phyloP scores from a whole-genome alignment of 1,284 basidiomycete genomes.

The Cutaneotrichosporon daszewskae region DNA sequence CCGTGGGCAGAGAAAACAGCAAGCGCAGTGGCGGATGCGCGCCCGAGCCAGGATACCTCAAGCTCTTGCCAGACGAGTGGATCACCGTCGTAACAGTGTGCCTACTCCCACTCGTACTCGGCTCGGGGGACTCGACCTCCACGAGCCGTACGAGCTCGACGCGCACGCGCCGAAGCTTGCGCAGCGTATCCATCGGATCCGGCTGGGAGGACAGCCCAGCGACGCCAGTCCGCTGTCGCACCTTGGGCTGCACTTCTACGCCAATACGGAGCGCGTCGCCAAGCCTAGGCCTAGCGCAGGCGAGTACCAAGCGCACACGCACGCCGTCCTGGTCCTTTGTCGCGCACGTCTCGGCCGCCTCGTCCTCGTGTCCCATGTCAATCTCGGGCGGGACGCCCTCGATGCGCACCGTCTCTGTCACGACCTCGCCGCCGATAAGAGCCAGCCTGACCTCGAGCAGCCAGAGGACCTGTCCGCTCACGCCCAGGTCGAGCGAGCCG shows the following conservation, averaged over 20 bases:
- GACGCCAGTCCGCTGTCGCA: conserved; percentile 25
- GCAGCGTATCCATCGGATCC: conserved; percentile 29
- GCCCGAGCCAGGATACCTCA: conserved; percentile 39
- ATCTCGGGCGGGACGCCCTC: conserved; percentile 37
- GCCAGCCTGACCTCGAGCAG: conserved; percentile 24
- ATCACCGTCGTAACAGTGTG: conserved; percentile 14
- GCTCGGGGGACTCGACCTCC: conserved; percentile 11
- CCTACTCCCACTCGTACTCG: conserved; percentile 14
- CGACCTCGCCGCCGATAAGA: conserved; percentile 19
- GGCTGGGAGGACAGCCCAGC: conserved; percentile 28
- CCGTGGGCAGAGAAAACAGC: conserved; percentile 42
- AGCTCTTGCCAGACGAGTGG: conserved; percentile 42
- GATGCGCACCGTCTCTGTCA: conserved; percentile 24
- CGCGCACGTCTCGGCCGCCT: conserved; percentile 22
- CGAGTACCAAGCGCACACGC: conserved; percentile 28
- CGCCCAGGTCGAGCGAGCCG: conserved; percentile 36
- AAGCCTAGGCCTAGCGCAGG: conserved; percentile 26
- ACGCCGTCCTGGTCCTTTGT: conserved; percentile 31
- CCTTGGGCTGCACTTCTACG: conserved; percentile 34
- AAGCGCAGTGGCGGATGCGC: conserved; percentile 38
- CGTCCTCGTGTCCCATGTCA: conserved; percentile 11
- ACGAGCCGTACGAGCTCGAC: conserved; percentile 39
- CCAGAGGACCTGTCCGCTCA: conserved; percentile 27
- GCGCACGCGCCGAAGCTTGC: conserved; percentile 35
- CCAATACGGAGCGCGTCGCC: conserved; percentile 34